Conservation (phyloP, 2,329 filamentous ascomycete species). For the Scytalidium sp. region DNA sequence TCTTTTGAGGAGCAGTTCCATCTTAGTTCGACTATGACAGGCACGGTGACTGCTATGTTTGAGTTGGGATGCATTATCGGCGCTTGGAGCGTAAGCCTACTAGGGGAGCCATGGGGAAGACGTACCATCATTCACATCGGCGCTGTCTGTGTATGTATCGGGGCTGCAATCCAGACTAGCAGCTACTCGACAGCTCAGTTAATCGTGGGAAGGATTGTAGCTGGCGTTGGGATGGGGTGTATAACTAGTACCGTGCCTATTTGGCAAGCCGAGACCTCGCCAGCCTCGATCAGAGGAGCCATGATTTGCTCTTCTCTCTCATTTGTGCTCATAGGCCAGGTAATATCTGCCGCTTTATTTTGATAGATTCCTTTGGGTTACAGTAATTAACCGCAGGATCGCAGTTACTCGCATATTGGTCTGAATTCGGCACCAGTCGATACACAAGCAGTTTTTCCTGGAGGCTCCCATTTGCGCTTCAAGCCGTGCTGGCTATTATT, state of each 20-base stretch:
- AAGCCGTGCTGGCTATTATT: slow-evolving; percentile 37
- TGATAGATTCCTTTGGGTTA: slow-evolving; percentile 35
- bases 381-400: slow-evolving; percentile 25
- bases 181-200: slow-evolving; percentile 36
- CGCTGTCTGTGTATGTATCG: slow-evolving; percentile 35
- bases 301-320: slow-evolving; percentile 37
- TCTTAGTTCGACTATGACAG: neutral
- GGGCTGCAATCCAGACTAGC: slow-evolving; percentile 36
- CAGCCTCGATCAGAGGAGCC: slow-evolving; percentile 47
- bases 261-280: slow-evolving; percentile 29
- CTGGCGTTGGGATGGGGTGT: slow-evolving; percentile 30
- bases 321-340: slow-evolving; percentile 9
- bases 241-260: slow-evolving; percentile 66
- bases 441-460: slow-evolving; percentile 37
- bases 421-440: slow-evolving; percentile 31
- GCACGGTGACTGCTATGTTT: neutral
- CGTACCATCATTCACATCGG: neutral
- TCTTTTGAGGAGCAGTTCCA: neutral
- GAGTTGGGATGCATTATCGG: neutral
- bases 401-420: neutral
- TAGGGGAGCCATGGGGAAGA: neutral
- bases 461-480: slow-evolving; percentile 30
- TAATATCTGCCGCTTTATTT: slow-evolving; percentile 37
- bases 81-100: neutral
- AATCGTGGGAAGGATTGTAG: slow-evolving; percentile 34